phyloP scores from a whole-genome alignment of 441 rosid species.

The Brassica balearica region DNA sequence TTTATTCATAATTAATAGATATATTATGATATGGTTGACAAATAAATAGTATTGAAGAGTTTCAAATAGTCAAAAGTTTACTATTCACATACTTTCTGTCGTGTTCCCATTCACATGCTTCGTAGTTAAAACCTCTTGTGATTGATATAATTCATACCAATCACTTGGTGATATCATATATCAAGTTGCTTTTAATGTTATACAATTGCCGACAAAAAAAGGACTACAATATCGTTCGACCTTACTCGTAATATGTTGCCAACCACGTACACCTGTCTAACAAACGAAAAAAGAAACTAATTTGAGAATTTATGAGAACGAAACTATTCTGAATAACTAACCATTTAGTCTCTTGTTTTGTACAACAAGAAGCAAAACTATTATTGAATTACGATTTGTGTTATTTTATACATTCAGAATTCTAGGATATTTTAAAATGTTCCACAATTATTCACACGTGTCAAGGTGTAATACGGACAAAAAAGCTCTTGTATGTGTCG shows the following conservation, averaged over 20 bases:
- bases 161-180: background rate
- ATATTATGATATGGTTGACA: constrained; percentile 3
- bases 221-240: background rate
- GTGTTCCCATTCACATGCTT: constrained; percentile 29
- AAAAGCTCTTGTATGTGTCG: constrained; percentile 17
- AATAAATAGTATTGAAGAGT: background rate
- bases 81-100: constrained; percentile 18
- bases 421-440: background rate
- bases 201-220: background rate
- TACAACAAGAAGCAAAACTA: too few species aligned
- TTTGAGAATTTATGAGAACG: too few species aligned
- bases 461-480: background rate
- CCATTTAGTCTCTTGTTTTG: too few species aligned
- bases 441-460: constrained; percentile 20
- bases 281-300: background rate
- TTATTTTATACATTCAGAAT: too few species aligned
- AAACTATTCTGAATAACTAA: too few species aligned
- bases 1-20: background rate
- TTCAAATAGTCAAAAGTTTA: constrained; percentile 30
- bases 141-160: constrained; percentile 16
- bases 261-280: background rate
- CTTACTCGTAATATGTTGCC: background rate
- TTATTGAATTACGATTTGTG: too few species aligned
- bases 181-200: constrained; percentile 6
- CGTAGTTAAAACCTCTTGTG: background rate